These are phyloP conservation scores for Kitagawia praeruptora DNA, from an alignment of 129 eudicot genomes.

Conservation along the genomic window DNA sequence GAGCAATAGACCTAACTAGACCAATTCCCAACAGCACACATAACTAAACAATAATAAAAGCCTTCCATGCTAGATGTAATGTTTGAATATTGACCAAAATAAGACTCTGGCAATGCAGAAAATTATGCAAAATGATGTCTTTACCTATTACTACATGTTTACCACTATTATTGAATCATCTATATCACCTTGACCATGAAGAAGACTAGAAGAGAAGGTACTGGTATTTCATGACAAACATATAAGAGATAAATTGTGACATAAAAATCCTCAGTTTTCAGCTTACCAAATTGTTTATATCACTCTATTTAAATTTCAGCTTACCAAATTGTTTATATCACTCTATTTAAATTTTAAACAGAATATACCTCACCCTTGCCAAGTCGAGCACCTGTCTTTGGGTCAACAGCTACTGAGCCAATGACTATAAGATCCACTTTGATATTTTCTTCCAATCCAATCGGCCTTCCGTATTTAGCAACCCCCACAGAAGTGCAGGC, in stretches of 20 bases:
- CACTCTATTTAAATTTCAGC: not conserved
- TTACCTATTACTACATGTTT: not conserved
- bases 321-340: too few relatives aligned
- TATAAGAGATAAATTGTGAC: not conserved
- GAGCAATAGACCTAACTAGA: not conserved
- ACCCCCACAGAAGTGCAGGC: conserved; percentile 99
- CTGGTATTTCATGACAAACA: not conserved
- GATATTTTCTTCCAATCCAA: conserved; percentile 81
- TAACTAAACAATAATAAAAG: not conserved
- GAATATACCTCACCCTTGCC: conserved; percentile 95
- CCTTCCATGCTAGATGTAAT: not conserved
- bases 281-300: not conserved
- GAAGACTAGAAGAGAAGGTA: not conserved
- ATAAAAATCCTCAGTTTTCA: not conserved
- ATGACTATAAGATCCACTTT: conserved; percentile 84
- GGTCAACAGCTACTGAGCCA: conserved; percentile 95
- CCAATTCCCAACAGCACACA: not conserved
- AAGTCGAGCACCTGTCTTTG: conserved; percentile 89
- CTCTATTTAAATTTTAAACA: not conserved
- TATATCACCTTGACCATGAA: not conserved
- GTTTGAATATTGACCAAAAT: not conserved
- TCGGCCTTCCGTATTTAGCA: conserved; percentile 83
- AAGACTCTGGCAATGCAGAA: not conserved
- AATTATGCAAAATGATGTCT: not conserved
- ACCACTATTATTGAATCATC: not conserved